These are phyloP conservation scores for Phaeosphaeria sp. DNA, from an alignment of 2,329 filamentous ascomycete genomes.

Conservation along the genomic window DNA sequence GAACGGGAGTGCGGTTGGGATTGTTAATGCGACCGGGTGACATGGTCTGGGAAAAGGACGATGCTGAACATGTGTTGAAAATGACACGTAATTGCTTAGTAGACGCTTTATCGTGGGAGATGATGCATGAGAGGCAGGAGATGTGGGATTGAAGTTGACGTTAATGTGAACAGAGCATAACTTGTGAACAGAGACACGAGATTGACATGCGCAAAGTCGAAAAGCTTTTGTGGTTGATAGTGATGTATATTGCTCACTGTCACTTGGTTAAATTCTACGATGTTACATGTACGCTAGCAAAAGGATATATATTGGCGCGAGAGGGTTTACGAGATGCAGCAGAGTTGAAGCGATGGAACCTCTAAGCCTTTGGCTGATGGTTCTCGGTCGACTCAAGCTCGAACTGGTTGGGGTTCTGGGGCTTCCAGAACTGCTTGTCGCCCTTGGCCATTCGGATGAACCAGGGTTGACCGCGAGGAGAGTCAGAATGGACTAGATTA, in stretches of 20 bases:
- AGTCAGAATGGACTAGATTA: conserved; percentile 26
- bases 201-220: too few relatives aligned
- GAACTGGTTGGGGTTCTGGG: conserved; percentile 25
- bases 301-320: not conserved
- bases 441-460: conserved; percentile 33
- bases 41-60: too few relatives aligned
- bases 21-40: too few relatives aligned
- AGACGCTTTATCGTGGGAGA: too few relatives aligned
- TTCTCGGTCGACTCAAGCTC: conserved; percentile 26
- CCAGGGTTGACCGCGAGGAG: conserved; percentile 32
- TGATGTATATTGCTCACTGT: not conserved
- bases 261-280: not conserved
- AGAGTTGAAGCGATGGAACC: not conserved
- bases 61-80: too few relatives aligned
- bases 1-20: too few relatives aligned
- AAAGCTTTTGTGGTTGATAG: not conserved
- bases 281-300: not conserved
- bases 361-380: conserved; percentile 10
- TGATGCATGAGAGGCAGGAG: too few relatives aligned
- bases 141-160: too few relatives aligned
- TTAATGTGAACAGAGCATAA: too few relatives aligned
- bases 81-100: too few relatives aligned
- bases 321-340: not conserved
- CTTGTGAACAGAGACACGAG: too few relatives aligned
- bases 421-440: conserved; percentile 32